Conservation (phyloP, 208 protist genomes). For the Trypanosoma lewisi region DNA sequence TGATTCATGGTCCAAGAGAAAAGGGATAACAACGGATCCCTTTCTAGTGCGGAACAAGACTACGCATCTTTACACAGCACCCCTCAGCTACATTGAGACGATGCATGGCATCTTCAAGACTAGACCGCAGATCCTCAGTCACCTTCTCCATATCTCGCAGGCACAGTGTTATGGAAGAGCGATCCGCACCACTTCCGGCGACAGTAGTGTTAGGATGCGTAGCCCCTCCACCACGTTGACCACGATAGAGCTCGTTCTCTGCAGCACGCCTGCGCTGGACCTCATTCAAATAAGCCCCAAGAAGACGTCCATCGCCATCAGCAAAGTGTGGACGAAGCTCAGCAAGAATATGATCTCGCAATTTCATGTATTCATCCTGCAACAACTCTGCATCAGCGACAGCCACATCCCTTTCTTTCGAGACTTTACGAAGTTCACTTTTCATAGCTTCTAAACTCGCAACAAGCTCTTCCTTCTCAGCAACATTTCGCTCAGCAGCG, state of each 20-base stretch:
- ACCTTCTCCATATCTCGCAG: too few species aligned
- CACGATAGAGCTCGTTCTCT: not conserved
- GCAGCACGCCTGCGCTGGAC: conserved; percentile 1
- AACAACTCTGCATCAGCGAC: not conserved
- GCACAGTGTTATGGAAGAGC: too few species aligned
- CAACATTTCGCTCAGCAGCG: not conserved
- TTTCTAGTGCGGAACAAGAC: too few species aligned
- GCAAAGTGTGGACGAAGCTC: not conserved
- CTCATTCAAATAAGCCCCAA: conserved; percentile 4
- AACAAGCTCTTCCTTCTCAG: not conserved
- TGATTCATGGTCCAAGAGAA: too few species aligned
- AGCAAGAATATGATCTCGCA: not conserved
- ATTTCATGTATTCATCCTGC: not conserved
- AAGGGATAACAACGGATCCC: too few species aligned
- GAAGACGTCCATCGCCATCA: not conserved
- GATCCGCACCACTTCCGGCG: too few species aligned
- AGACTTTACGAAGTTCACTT: not conserved
- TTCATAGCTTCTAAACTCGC: not conserved
- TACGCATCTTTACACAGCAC: too few species aligned
- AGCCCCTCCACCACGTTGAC: not conserved
- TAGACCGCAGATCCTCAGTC: too few species aligned
- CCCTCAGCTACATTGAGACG: too few species aligned
- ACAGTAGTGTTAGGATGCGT: too few species aligned
- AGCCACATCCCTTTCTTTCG: not conserved
- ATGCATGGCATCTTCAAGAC: too few species aligned